Conservation (phyloP, 768 basidiomycete species). For the Pleurotus djamor region DNA sequence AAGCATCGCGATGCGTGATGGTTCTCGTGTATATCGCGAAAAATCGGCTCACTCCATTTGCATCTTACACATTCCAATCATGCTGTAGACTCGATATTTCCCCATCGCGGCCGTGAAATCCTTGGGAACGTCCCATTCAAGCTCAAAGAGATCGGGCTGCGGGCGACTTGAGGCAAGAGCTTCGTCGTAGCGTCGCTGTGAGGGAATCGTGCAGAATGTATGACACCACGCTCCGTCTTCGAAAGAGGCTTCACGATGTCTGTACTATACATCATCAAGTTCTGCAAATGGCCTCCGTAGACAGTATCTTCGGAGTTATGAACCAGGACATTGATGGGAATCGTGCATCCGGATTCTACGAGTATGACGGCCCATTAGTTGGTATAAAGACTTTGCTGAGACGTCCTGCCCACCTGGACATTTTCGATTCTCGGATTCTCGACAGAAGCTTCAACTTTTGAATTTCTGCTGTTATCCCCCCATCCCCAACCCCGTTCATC, state of each 20-base stretch:
- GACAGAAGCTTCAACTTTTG: no score
- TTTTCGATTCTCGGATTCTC: no score
- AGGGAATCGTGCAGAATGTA: not conserved
- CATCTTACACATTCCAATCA: constrained; percentile 14
- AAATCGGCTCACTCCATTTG: constrained; percentile 14
- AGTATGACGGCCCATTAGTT: no score
- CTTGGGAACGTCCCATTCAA: constrained; percentile 8
- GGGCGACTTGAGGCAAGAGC: constrained; percentile 13
- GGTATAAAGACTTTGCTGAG: no score
- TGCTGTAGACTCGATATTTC: constrained; percentile 18
- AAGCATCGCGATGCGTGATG: not conserved
- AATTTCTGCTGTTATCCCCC: no score
- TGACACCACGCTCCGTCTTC: not conserved
- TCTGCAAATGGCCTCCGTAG: not conserved
- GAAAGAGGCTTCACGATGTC: not conserved
- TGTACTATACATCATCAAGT: not conserved
- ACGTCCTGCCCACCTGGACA: no score
- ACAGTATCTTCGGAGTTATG: not conserved
- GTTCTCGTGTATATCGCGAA: not conserved
- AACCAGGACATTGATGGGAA: not conserved
- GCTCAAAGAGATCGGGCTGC: constrained; percentile 14
- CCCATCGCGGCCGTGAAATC: constrained; percentile 18
- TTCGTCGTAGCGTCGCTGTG: not conserved
- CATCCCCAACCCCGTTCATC: no score
- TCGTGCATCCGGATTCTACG: no score